phyloP scores from a whole-genome alignment of 345 rosid genomes.

The Durio zibethinus region DNA sequence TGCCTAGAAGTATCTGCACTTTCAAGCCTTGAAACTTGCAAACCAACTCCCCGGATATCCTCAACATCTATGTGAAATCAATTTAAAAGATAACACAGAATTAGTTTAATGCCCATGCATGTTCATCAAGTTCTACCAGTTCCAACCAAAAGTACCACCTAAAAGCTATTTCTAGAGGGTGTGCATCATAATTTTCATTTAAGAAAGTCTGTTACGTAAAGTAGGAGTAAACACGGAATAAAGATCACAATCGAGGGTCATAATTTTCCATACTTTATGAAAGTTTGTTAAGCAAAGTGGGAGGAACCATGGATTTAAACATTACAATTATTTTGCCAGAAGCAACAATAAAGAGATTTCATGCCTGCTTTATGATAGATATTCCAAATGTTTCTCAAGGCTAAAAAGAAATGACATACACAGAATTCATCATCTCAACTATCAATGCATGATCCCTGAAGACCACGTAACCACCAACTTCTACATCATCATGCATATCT shows the following conservation, averaged over 20 bases:
- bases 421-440: conserved; percentile 1
- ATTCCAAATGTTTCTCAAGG: neutral
- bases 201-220: neutral
- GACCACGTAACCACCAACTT: neutral
- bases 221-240: neutral
- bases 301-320: neutral
- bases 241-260: neutral
- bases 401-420: neutral
- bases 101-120: neutral
- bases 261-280: neutral
- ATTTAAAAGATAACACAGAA: neutral
- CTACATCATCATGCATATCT: neutral
- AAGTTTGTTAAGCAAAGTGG: neutral
- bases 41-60: conserved; percentile 91
- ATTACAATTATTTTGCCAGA: neutral
- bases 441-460: neutral
- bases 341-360: neutral
- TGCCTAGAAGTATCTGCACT: conserved; percentile 52
- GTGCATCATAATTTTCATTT: neutral
- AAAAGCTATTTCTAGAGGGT: neutral
- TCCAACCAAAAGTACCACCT: neutral
- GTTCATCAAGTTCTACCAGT: conserved; percentile 2
- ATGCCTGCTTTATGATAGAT: neutral
- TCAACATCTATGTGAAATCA: conserved; percentile 48
- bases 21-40: conserved; percentile 94